Conservation (phyloP, 164 flowering plant genomes). For the Saururus chinensis region DNA sequence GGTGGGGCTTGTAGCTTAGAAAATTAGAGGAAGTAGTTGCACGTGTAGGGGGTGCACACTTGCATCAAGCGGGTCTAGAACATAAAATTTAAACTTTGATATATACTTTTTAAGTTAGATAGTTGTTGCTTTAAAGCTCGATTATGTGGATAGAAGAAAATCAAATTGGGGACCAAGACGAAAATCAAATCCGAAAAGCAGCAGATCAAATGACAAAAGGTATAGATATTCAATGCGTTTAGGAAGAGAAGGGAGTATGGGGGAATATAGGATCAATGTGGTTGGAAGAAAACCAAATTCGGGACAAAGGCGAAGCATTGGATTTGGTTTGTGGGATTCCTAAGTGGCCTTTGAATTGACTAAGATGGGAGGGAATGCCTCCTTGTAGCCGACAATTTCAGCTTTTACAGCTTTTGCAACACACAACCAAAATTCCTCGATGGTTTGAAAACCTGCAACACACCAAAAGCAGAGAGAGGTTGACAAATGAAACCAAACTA, state of each 20-base stretch:
- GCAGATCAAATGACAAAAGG: background rate
- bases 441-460: background rate
- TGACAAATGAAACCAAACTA: background rate
- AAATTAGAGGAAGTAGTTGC: too few species aligned
- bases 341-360: conserved; percentile 6
- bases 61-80: too few species aligned
- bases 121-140: too few species aligned
- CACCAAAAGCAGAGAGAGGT: background rate
- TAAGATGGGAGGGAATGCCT: conserved; percentile 1
- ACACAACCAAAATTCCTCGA: background rate
- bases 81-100: too few species aligned
- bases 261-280: background rate
- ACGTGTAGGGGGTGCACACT: too few species aligned
- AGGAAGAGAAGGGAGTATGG: background rate
- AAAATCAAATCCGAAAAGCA: too few species aligned
- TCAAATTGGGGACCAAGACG: too few species aligned
- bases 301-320: background rate
- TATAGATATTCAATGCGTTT: background rate
- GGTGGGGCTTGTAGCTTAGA: too few species aligned
- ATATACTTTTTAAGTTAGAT: too few species aligned
- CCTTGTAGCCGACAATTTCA: conserved; percentile 4
- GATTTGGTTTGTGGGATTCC: conserved; percentile 7
- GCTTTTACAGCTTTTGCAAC: background rate
- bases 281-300: background rate
- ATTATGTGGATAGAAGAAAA: too few species aligned